phyloP scores from a whole-genome alignment of 371 early-diverging fungal species.

The Encephalitozoon intestinalis region DNA sequence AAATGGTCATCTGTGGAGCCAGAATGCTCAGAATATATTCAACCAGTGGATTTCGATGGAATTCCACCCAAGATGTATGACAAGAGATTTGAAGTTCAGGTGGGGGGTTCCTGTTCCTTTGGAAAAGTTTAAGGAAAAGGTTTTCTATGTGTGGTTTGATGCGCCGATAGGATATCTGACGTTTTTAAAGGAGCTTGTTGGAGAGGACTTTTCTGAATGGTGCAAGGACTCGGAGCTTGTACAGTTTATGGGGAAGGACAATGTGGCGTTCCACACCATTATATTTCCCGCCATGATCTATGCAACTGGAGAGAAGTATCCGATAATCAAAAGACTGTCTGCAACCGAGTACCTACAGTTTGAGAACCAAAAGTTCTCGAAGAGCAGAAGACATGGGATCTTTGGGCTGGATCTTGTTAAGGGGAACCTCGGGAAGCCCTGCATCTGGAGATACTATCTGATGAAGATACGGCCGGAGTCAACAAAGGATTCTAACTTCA shows the following conservation, averaged over 20 bases:
- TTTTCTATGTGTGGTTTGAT: constrained; percentile 99
- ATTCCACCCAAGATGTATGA: constrained; percentile 86
- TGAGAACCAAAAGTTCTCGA: constrained; percentile 91
- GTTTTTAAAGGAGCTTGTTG: constrained; percentile 37
- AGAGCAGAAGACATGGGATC: constrained; percentile 89
- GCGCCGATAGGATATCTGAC: constrained; percentile 78
- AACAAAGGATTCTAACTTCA: constrained; percentile 76
- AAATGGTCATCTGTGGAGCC: constrained; percentile 72
- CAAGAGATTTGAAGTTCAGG: constrained; percentile 78
- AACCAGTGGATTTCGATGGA: constrained; percentile 91
- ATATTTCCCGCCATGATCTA: constrained; percentile 85
- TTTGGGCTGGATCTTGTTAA: constrained; percentile 84
- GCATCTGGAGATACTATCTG: constrained; percentile 95
- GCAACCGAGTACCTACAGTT: constrained; percentile 96
- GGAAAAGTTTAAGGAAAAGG: constrained; percentile 77
- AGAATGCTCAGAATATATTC: constrained; percentile 80
- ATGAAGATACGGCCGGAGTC: constrained; percentile 90
- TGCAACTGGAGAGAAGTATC: constrained; percentile 71
- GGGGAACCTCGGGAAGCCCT: constrained; percentile 77
- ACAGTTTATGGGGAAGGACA: constrained; percentile 99
- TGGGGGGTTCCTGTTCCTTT: constrained; percentile 98
- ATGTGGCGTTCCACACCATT: constrained; percentile 97
- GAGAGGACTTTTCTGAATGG: constrained; percentile 71
- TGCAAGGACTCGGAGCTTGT: constrained; percentile 83
- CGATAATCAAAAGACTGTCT: constrained; percentile 77